A percentile compares a stretch with the other conserved stretches of the same genome.
phyloP scores from a whole-genome alignment of 805 yeast genomes.

The Candida sakaeoensis region DNA sequence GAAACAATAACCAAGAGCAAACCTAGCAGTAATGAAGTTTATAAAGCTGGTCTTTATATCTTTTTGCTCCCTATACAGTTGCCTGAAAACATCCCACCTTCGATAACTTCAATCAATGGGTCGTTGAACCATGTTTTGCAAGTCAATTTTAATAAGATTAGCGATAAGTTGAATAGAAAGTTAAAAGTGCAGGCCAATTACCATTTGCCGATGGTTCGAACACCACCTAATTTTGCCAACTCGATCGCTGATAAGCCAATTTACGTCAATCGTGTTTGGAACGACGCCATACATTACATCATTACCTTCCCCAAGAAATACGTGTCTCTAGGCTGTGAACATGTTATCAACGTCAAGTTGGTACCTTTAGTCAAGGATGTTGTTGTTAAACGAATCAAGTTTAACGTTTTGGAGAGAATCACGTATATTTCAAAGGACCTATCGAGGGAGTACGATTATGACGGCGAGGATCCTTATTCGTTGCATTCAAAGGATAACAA shows the following conservation, averaged over 20 bases:
- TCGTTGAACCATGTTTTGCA: constrained; percentile 40
- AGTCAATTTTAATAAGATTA: constrained; percentile 35
- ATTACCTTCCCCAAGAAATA: constrained; percentile 68
- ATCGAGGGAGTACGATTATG: constrained; percentile 40
- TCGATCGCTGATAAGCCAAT: constrained; percentile 67
- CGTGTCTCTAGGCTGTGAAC: constrained; percentile 58
- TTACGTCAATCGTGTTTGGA: constrained; percentile 74
- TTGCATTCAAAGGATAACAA: constrained; percentile 16
- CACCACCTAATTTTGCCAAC: constrained; percentile 56
- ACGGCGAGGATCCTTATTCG: constrained; percentile 26
- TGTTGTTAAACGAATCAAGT: constrained; percentile 56
- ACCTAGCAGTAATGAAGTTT: constrained; percentile 9
- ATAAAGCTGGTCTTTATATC: constrained; percentile 66
- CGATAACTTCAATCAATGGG: constrained; percentile 51
- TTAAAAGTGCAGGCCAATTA: constrained; percentile 28
- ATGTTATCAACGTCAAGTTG: constrained; percentile 59
- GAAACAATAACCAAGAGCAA: constrained; percentile 12
- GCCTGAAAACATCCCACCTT: constrained; percentile 61
- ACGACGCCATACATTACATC: constrained; percentile 65
- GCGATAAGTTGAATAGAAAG: constrained; percentile 33
- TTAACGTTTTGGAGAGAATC: constrained; percentile 64
- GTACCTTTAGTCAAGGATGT: constrained; percentile 64
- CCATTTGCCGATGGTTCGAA: constrained; percentile 46
- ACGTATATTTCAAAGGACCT: constrained; percentile 58
- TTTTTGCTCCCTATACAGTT: constrained; percentile 61